Base-by-base conservation (phyloP, 225 moss, liverwort and hornwort genomes). In the Pleurozium schreberi region DNA sequence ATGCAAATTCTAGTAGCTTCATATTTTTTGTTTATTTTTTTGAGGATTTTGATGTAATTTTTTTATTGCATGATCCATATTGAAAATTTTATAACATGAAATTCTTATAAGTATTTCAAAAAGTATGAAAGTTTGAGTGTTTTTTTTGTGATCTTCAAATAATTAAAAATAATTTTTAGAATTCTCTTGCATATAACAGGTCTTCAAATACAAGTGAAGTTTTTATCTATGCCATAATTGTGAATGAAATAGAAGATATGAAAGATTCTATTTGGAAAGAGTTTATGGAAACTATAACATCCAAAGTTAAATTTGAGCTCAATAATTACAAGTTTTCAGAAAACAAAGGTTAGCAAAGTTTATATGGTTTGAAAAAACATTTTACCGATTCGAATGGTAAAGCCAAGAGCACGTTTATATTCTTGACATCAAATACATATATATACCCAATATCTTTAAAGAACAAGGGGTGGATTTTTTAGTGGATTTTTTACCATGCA, bases 131-230 rank as follows among this genome's bases (percentile, higher is more conserved):
- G 6, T 47, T 47, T 11, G 4, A 45, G 18, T 30, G 8, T 1
- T 10, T 28, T 42, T 70, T 42, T 1, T n/a, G 1, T 27, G 0
- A 45, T 73, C 28, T 28, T 73, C 1, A 23, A 0, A 28, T 0
- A 1, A n/a, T 45, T 16, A 28, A 43, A 43, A 16, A 10, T 10
- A 28, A 10, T 9, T 11, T 45, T 45, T 17, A 73, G 6, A 73
- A 27, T 43, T 43, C 3, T 42, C 26, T 70, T 27, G 2, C 27
- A 40, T 10, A 70, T 40, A 0, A 11, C 0, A 26, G 0, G 68
- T 36, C 38, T 38, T 67, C 3, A 64, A 1, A 19, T 70, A 8
- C 3, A 6, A 1, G 9, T 43, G 43, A 27, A 71, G 27, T 16
- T 43, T 27, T 27, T 43, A 27, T 43, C 15, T 15, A 71, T 71